Conservation (phyloP, 2,329 filamentous ascomycete species). For the Colletotrichum falcatum region DNA sequence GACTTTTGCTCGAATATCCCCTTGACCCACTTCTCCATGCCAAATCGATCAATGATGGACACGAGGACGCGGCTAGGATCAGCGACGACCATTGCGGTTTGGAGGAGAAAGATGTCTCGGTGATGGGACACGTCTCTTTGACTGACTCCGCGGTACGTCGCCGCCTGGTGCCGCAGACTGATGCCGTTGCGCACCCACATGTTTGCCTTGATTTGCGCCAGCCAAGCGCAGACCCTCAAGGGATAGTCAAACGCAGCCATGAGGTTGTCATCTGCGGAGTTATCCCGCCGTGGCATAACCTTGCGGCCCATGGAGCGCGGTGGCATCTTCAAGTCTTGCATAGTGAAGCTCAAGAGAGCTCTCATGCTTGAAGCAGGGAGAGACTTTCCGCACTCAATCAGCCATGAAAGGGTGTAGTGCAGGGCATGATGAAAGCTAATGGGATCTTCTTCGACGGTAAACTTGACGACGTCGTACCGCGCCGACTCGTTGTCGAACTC, state of each 20-base stretch:
- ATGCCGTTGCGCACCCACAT: slow-evolving; percentile 99
- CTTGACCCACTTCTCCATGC: slow-evolving; percentile 87
- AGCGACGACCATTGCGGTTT: slow-evolving; percentile 90
- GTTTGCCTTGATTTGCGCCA: slow-evolving; percentile 96
- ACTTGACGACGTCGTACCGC: slow-evolving; percentile 81
- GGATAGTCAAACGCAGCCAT: slow-evolving; percentile 94
- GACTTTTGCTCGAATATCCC: slow-evolving; percentile 81
- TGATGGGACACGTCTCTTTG: slow-evolving; percentile 95
- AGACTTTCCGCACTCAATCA: slow-evolving; percentile 87
- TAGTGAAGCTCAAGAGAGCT: slow-evolving; percentile 77
- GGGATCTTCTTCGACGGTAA: slow-evolving; percentile 86
- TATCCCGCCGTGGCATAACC: slow-evolving; percentile 66
- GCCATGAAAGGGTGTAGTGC: slow-evolving; percentile 96
- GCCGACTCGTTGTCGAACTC: slow-evolving; percentile 76
- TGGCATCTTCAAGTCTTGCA: slow-evolving; percentile 75
- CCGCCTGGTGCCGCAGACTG: slow-evolving; percentile 93
- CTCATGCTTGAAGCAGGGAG: slow-evolving; percentile 76
- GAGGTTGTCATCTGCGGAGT: slow-evolving; percentile 80
- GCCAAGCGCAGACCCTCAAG: slow-evolving; percentile 92
- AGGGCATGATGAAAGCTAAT: slow-evolving; percentile 98
- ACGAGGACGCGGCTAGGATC: slow-evolving; percentile 86
- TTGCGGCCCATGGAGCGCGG: slow-evolving; percentile 72
- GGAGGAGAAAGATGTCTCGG: slow-evolving; percentile 92
- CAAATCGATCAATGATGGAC: slow-evolving; percentile 91
- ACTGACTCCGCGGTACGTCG: slow-evolving; percentile 89